Evolutionary conservation across 495 filamentous ascomycete species (phyloP), one percentile per base, ranked within the genome.

Genomic region (Stereocaulon alpinum): DNA sequence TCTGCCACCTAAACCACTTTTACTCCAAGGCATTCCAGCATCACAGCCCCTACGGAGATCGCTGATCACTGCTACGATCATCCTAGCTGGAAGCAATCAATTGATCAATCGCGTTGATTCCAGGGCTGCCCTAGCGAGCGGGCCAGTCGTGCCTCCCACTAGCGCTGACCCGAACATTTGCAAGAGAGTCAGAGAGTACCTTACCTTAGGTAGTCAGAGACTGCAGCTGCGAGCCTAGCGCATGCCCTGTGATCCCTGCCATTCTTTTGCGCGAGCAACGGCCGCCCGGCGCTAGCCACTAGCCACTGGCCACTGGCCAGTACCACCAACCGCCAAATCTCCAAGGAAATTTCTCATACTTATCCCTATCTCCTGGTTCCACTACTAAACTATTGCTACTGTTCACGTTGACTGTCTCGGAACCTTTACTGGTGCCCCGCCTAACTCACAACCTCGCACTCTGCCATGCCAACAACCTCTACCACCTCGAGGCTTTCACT

Each of bases 21-120:
- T 14, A 40, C 34, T 50, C 15, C 40, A 20, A 41, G 37, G 51
- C 47, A 41, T 40, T 51, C 30, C 10, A 59, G 29, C 24, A 3
- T 43, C 37, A 22, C 45, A 50, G 18, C 47, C 37, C 56, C 24
- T 50, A 22, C 27, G 17, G n/a, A 55, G 40, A 42, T 6, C 11
- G 32, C 30, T 29, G 20, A 58, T 47, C 43, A 24, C 5, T 24
- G 30, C 43, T 27, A 0, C 15, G 27, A 40, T 24, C 12, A 50
- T 59, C 34, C 47, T 51, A 51, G 37, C 56, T 40, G 27, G 27
- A 41, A 32, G 27, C 24, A 17, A 1, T 55, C 52, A 52, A 63
- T 60, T 60, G 57, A 56, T 56, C 61, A 63, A 60, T 63, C 61
- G 61, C 61, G 22, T 60, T 49, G 50, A 43, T 63, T 63, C 61